Percentiles rank a stretch among this genome's conserved stretches.
Evolutionary conservation across 2,329 filamentous ascomycete species (phyloP).

Genomic region (Leptographium wingfieldii): DNA sequence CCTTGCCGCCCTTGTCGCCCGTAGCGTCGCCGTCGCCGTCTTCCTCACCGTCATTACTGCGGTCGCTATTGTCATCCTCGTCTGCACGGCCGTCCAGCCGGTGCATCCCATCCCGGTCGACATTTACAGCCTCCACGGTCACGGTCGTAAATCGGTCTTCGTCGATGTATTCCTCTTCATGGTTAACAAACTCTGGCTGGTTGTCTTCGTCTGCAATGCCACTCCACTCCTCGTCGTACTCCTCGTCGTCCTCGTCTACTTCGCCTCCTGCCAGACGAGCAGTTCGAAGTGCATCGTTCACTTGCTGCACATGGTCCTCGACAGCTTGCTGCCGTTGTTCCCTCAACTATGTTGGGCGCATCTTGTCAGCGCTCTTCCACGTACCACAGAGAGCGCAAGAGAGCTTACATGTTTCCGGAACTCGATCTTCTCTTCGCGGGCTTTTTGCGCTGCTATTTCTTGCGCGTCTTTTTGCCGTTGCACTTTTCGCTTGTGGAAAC

Average conservation of each 20-base stretch:
- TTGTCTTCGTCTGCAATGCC: slow-evolving; percentile 43
- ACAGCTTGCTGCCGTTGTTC: slow-evolving; percentile 73
- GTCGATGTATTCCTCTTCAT: slow-evolving; percentile 90
- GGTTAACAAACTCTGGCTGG: slow-evolving; percentile 45
- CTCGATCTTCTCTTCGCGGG: slow-evolving; percentile 61
- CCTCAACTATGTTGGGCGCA: slow-evolving; percentile 47
- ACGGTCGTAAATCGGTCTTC: slow-evolving; percentile 94
- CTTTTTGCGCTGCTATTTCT: slow-evolving; percentile 65
- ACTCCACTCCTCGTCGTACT: slow-evolving; percentile 42
- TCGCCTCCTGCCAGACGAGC: slow-evolving; percentile 36
- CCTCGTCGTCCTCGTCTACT: slow-evolving; percentile 32
- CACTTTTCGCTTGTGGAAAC: slow-evolving; percentile 92
- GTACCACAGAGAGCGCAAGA: too few species aligned
- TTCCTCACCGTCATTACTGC: neutral
- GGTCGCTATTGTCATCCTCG: slow-evolving; percentile 10
- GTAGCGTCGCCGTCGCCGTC: slow-evolving; percentile 20
- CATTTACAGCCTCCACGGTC: slow-evolving; percentile 77
- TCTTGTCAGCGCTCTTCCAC: neutral
- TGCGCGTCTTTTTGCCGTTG: slow-evolving; percentile 76
- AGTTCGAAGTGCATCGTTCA: slow-evolving; percentile 57
- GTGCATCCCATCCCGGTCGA: slow-evolving; percentile 60
- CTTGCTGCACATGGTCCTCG: slow-evolving; percentile 65
- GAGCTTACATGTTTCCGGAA: slow-evolving; percentile 53
- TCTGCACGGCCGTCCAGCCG: slow-evolving; percentile 25
- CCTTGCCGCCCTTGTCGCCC: slow-evolving; percentile 18